Base-by-base conservation (phyloP, 768 basidiomycete species). In the Lanmaoa rubissima region DNA sequence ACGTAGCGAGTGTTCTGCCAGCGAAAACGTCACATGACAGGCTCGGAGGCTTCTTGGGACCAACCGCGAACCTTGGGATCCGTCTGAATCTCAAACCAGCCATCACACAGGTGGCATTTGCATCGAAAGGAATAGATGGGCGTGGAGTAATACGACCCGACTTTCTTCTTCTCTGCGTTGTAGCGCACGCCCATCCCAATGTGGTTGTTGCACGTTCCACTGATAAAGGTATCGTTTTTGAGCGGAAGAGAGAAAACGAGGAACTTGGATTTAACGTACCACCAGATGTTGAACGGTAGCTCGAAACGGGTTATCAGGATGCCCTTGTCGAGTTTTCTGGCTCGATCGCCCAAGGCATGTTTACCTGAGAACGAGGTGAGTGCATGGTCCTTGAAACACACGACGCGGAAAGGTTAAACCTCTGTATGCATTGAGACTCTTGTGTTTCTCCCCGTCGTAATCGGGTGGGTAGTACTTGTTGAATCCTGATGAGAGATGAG, bases 131-230 rank as follows among this genome's bases (percentile, higher is more conserved):
- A 90, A 69, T 78, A 98, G 53, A 99, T 98, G 11, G 94, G 91
- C 0, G 95, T 98, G 7, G 92, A 92, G 69, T 89, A 94, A 74
- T 99, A 99, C 55, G 83, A 85, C 14, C 97, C 97, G 35, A 98
- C 83, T 73, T 96, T 98, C 78, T 90, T 90, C 83, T 99, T 99
- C 74, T 98, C 95, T 0, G 97, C 97, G 63, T 99, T 99, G 78
- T 98, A 99, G n/a, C 97, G 90, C 2, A 99, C 97, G 24, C 97
- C 97, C 84, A 97, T 97, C 12, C 97, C 97, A 49, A 99, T 92
- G 75, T 98, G 97, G 63, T 90, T 89, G 71, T 95, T 87, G 75
- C 96, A 99, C 75, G 88, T 88, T 35, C 87, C 92, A 66, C 96
- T 98, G 73, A 38, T 6, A 38, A 28, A 8, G 55, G 21, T 17